These are phyloP conservation scores for Aspergillus egyptiacus DNA, from an alignment of 495 filamentous ascomycete species.

Conservation along the genomic window DNA sequence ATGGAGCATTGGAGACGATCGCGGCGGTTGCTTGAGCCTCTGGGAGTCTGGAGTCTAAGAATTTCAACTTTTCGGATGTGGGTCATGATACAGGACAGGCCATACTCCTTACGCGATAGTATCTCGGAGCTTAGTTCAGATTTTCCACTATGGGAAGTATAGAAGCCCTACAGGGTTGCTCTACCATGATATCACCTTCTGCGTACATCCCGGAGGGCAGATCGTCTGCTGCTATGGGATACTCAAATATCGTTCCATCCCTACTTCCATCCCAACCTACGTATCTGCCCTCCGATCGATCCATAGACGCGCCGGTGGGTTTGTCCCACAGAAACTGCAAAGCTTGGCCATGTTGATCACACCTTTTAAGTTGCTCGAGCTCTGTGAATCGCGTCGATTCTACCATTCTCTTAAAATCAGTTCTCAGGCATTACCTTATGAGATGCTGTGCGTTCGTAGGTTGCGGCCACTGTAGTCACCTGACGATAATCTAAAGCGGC, in stretches of 20 bases:
- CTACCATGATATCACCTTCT: background rate
- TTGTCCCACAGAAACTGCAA: conserved; percentile 1
- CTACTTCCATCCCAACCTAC: background rate
- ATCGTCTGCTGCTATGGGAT: too few relatives aligned
- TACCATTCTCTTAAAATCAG: too few relatives aligned
- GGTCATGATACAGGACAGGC: background rate
- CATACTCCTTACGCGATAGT: background rate
- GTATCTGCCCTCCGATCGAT: background rate
- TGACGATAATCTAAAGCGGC: conserved; percentile 13
- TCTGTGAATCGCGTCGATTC: too few relatives aligned
- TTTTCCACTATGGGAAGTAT: background rate
- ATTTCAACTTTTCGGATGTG: background rate
- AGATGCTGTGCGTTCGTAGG: background rate
- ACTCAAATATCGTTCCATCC: too few relatives aligned
- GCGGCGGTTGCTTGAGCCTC: conserved; percentile 2
- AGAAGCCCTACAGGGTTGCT: background rate
- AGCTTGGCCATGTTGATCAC: conserved; percentile 1
- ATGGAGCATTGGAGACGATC: conserved; percentile 2
- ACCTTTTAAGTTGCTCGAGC: background rate
- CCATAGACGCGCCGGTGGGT: background rate
- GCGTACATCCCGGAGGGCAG: too few relatives aligned
- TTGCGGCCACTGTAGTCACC: conserved; percentile 1
- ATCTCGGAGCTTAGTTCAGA: background rate
- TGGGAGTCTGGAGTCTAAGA: background rate
- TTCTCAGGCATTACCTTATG: background rate